phyloP scores from a whole-genome alignment of 1,139 yeast genomes.

The Suhomyces chickasaworum region DNA sequence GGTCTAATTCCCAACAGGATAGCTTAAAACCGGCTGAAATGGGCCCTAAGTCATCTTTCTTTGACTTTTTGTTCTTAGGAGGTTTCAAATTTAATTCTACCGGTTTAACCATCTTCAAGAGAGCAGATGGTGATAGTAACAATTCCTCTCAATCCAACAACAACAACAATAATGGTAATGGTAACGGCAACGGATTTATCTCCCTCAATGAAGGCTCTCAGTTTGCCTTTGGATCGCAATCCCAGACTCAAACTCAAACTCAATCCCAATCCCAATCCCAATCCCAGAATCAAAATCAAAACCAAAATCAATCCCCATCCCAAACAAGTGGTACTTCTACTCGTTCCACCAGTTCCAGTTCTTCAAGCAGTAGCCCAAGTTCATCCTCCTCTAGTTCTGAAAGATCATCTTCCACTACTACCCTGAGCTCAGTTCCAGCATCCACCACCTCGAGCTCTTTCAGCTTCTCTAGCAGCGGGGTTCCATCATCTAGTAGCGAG shows the following conservation, averaged over 20 bases:
- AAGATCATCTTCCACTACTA: constrained; percentile 1
- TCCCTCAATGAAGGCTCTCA: not conserved
- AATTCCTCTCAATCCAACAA: too few species aligned
- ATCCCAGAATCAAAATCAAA: not conserved
- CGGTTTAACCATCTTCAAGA: constrained; percentile 2
- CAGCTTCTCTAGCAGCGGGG: constrained; percentile 6
- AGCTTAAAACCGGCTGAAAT: not conserved
- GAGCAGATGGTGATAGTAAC: not conserved
- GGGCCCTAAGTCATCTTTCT: not conserved
- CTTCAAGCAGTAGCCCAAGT: constrained; percentile 16
- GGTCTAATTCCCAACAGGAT: not conserved
- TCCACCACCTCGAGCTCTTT: constrained; percentile 2
- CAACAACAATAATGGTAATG: too few species aligned
- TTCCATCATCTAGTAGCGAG: constrained; percentile 7
- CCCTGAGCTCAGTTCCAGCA: constrained; percentile 1
- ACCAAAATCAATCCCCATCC: not conserved
- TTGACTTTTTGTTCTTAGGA: not conserved
- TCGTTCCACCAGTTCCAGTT: constrained; percentile 6
- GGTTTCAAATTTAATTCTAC: not conserved
- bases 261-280: not conserved
- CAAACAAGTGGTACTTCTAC: not conserved
- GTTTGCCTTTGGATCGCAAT: too few species aligned
- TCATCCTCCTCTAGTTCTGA: constrained; percentile 14
- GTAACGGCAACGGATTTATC: not conserved
- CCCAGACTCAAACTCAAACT: not conserved